These are phyloP conservation scores for Tilletia walkeri DNA, from an alignment of 1,284 basidiomycete species.

Conservation along the genomic window DNA sequence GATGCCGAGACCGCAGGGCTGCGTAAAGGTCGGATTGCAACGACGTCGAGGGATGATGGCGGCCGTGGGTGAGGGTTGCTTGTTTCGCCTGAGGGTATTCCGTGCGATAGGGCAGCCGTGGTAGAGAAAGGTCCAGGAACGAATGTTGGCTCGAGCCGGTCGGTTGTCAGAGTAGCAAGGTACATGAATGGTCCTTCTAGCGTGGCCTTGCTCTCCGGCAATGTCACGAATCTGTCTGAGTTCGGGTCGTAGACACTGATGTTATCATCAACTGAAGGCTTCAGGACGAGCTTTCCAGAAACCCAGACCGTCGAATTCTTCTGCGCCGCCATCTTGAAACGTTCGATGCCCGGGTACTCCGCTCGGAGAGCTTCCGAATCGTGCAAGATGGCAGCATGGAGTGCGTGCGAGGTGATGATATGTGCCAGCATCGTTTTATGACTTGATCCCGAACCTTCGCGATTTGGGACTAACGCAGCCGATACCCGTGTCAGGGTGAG, in stretches of 20 bases:
- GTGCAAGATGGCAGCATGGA: slow-evolving; percentile 83
- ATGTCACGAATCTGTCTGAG: not conserved
- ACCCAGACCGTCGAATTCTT: slow-evolving; percentile 75
- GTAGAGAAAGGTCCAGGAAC: slow-evolving; percentile 67
- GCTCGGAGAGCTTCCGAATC: slow-evolving; percentile 65
- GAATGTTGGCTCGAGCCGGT: slow-evolving; percentile 78
- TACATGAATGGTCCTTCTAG: slow-evolving; percentile 77
- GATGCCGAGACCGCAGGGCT: slow-evolving; percentile 60
- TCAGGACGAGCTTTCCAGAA: slow-evolving; percentile 64
- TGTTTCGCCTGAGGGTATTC: not conserved
- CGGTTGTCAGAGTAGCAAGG: slow-evolving; percentile 74
- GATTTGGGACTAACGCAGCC: not conserved
- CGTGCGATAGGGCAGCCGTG: not conserved
- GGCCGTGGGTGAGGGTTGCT: slow-evolving; percentile 23
- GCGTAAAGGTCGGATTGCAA: slow-evolving; percentile 75
- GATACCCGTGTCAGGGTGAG: not conserved
- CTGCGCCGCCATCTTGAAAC: slow-evolving; percentile 80
- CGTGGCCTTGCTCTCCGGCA: not conserved
- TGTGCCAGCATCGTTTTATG: slow-evolving; percentile 47
- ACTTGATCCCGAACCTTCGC: not conserved
- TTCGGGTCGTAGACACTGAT: not conserved
- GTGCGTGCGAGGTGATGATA: slow-evolving; percentile 62
- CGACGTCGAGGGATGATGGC: slow-evolving; percentile 66
- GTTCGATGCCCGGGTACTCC: slow-evolving; percentile 71
- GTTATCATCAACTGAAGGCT: slow-evolving; percentile 30